These are phyloP conservation scores for Mycena sp. DNA, from an alignment of 1,284 basidiomycete genomes.

Conservation along the genomic window DNA sequence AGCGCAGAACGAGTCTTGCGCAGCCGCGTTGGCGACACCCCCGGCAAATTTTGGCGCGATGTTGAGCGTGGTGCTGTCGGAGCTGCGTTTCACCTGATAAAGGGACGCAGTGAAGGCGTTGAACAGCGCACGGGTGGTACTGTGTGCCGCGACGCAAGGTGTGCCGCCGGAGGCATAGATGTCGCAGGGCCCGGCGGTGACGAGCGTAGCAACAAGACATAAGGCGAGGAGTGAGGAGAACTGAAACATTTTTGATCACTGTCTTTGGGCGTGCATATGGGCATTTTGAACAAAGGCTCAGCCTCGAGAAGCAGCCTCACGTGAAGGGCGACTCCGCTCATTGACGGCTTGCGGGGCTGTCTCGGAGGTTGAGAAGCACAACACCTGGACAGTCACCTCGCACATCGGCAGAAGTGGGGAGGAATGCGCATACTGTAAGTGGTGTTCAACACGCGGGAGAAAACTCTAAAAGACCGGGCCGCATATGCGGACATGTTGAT, in stretches of 20 bases:
- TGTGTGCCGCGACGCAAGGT: too few relatives aligned
- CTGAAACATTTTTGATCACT: constrained; percentile 6
- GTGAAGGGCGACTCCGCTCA: constrained; percentile 8
- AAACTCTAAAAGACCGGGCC: constrained; percentile 11
- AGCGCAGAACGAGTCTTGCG: constrained; percentile 13
- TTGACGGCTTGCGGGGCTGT: constrained; percentile 10
- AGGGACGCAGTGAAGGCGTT: constrained; percentile 11
- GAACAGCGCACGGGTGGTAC: too few relatives aligned
- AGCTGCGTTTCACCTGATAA: constrained; percentile 14
- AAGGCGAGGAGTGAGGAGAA: constrained; percentile 6
- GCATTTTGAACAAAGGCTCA: constrained; percentile 15
- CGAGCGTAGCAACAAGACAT: constrained; percentile 7
- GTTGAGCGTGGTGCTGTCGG: constrained; percentile 10
- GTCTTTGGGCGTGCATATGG: constrained; percentile 13
- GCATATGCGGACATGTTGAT: constrained; percentile 12
- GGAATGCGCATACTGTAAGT: constrained; percentile 7
- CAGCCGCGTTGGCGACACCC: constrained; percentile 11
- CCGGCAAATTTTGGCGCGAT: constrained; percentile 11
- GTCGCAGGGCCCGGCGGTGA: too few relatives aligned
- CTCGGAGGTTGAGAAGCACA: constrained; percentile 12
- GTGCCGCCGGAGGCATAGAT: too few relatives aligned
- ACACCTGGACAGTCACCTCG: constrained; percentile 10
- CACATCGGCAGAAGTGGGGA: constrained; percentile 11
- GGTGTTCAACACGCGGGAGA: constrained; percentile 10
- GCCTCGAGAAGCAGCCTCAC: constrained; percentile 11